phyloP scores from a whole-genome alignment of 2,329 filamentous ascomycete species.

The Ophiostoma ulmi region DNA sequence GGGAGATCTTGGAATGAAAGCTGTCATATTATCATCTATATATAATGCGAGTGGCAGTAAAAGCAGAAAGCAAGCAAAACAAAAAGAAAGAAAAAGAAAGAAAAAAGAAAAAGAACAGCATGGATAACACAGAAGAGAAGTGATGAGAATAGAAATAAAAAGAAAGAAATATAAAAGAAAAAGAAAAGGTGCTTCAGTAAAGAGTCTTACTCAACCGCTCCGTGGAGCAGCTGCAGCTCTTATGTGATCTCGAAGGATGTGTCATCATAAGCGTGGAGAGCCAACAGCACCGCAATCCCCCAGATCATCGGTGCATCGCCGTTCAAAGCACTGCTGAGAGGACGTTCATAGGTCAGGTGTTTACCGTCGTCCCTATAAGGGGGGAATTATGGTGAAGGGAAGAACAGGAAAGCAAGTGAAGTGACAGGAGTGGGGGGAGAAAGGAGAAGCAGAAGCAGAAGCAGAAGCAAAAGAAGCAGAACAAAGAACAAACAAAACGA shows the following conservation, averaged over 20 bases:
- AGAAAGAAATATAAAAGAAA: not conserved
- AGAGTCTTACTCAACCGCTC: not conserved
- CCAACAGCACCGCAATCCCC: not conserved
- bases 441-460: not conserved
- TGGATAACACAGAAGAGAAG: not conserved
- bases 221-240: not conserved
- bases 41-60: not conserved
- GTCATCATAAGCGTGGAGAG: not conserved
- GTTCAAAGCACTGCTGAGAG: slow-evolving; percentile 7
- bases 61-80: not conserved
- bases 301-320: not conserved
- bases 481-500: not conserved
- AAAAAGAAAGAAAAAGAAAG: not conserved
- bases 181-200: not conserved
- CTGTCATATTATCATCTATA: not conserved
- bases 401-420: not conserved
- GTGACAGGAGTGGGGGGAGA: not conserved
- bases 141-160: not conserved
- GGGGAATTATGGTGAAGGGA: not conserved
- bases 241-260: not conserved
- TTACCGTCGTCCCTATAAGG: not conserved
- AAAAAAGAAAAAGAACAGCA: not conserved
- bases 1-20: not conserved
- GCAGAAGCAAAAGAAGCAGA: not conserved
- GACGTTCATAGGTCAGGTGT: not conserved